A percentile compares a stretch with the other conserved stretches of the same genome.
These are phyloP conservation scores for Annona squamosa DNA, from an alignment of 164 flowering plant species.

Conservation along the genomic window DNA sequence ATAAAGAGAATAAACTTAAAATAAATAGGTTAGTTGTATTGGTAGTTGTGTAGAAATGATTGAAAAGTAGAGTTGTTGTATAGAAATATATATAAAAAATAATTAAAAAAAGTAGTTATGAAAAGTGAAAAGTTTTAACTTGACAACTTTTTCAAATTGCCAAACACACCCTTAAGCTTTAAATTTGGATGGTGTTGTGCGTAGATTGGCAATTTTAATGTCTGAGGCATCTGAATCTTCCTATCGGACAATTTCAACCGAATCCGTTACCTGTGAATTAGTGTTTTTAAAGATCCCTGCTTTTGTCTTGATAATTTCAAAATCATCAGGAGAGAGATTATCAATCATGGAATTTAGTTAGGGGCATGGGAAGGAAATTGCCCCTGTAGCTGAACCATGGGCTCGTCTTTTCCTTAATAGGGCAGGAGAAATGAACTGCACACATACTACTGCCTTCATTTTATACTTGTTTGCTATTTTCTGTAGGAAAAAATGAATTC, in stretches of 20 bases:
- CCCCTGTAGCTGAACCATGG: neutral
- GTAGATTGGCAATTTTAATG: too few relatives aligned
- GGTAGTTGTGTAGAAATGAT: too few relatives aligned
- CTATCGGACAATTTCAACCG: neutral
- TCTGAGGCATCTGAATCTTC: neutral
- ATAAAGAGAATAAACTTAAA: too few relatives aligned
- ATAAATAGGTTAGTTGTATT: too few relatives aligned
- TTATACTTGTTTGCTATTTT: slow-evolving; percentile 6
- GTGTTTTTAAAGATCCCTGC: neutral
- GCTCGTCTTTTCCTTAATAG: neutral
- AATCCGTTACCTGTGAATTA: neutral
- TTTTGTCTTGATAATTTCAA: neutral
- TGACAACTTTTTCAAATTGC: too few relatives aligned
- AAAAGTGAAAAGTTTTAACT: too few relatives aligned
- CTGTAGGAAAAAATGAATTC: slow-evolving; percentile 57
- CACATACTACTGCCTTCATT: neutral
- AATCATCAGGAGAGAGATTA: neutral
- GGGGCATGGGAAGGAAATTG: neutral
- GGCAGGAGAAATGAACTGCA: neutral
- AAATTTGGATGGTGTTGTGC: too few relatives aligned
- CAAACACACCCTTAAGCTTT: too few relatives aligned
- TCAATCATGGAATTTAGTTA: neutral
- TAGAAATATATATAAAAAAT: too few relatives aligned
- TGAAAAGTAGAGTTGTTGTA: too few relatives aligned
- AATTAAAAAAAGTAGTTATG: too few relatives aligned